These are phyloP conservation scores for Cochlearia excelsa DNA, from an alignment of 345 rosid genomes.

Conservation along the genomic window DNA sequence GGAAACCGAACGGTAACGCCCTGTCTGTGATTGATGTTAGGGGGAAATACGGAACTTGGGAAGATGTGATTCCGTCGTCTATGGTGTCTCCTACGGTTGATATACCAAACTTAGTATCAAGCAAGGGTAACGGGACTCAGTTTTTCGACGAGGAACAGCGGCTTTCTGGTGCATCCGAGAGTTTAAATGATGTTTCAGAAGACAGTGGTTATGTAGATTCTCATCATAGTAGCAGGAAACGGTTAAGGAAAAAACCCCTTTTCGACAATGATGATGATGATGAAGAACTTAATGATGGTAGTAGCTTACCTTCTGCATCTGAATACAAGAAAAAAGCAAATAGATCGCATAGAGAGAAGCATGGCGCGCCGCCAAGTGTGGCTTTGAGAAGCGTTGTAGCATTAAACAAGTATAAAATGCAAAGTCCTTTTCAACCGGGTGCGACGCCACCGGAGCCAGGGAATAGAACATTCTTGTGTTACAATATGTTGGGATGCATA, in stretches of 20 bases:
- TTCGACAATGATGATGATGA: conserved; percentile 44
- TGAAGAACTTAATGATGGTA: conserved; percentile 47
- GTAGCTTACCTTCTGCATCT: conserved; percentile 40
- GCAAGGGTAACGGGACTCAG: conserved; percentile 67
- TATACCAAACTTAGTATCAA: conserved; percentile 54
- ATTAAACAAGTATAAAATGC: conserved; percentile 61
- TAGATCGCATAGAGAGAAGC: conserved; percentile 44
- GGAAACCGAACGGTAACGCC: conserved; percentile 90
- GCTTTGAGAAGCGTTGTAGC: conserved; percentile 33
- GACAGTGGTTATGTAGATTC: conserved; percentile 57
- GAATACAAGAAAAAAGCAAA: conserved; percentile 41
- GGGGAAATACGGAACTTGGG: conserved; percentile 90
- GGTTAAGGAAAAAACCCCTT: conserved; percentile 53
- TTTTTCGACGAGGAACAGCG: conserved; percentile 68
- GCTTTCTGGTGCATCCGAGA: conserved; percentile 45
- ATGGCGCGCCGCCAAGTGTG: conserved; percentile 41
- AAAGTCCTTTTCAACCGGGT: conserved; percentile 92
- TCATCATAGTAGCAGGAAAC: conserved; percentile 60
- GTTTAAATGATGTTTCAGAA: conserved; percentile 63
- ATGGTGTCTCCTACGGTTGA: conserved; percentile 84
- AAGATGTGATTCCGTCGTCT: conserved; percentile 81
- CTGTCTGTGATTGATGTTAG: conserved; percentile 74
- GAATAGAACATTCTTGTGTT: conserved; percentile 80
- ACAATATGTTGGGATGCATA: conserved; percentile 88
- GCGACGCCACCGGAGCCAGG: conserved; percentile 71